Conservation (phyloP, 116 monocot genomes). For the Posidonia oceanica region DNA sequence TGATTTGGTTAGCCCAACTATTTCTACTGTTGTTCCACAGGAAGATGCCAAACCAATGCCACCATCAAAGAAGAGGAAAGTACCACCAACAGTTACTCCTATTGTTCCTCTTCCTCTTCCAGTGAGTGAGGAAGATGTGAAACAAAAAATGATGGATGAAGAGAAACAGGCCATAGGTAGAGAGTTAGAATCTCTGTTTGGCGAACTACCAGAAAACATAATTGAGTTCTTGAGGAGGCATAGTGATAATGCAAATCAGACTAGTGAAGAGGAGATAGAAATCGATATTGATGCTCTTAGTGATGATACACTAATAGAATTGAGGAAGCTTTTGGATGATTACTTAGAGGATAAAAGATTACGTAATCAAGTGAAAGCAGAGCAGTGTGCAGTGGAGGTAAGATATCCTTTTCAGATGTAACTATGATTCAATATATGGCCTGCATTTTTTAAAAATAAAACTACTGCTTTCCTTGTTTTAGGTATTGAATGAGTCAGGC, state of each 20-base stretch:
- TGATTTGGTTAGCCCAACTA: constrained; percentile 6
- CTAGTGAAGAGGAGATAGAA: constrained; percentile 62
- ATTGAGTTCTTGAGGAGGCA: constrained; percentile 48
- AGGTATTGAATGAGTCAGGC: constrained; percentile 65
- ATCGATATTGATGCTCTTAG: constrained; percentile 60
- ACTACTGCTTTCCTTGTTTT: too few relatives aligned
- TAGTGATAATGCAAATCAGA: constrained; percentile 18
- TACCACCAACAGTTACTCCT: constrained; percentile 7
- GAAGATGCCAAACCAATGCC: constrained; percentile 19
- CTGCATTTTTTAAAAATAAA: too few relatives aligned
- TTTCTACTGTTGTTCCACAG: constrained; percentile 14
- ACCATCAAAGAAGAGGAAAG: constrained; percentile 55
- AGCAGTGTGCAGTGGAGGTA: constrained; percentile 53
- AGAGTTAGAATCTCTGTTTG: constrained; percentile 28
- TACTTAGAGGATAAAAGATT: constrained; percentile 19
- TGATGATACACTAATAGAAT: constrained; percentile 46
- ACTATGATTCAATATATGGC: too few relatives aligned
- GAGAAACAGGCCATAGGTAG: constrained; percentile 44
- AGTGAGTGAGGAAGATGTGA: constrained; percentile 12
- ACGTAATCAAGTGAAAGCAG: constrained; percentile 20
- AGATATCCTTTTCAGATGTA: too few relatives aligned
- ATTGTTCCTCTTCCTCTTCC: background rate
- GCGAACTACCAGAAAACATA: constrained; percentile 53
- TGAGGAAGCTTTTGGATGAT: constrained; percentile 60
- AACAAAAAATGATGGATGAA: constrained; percentile 38